Evolutionary conservation across 2,329 filamentous ascomycete genomes (phyloP).

Genomic region (Colletotrichum spaethianum): DNA sequence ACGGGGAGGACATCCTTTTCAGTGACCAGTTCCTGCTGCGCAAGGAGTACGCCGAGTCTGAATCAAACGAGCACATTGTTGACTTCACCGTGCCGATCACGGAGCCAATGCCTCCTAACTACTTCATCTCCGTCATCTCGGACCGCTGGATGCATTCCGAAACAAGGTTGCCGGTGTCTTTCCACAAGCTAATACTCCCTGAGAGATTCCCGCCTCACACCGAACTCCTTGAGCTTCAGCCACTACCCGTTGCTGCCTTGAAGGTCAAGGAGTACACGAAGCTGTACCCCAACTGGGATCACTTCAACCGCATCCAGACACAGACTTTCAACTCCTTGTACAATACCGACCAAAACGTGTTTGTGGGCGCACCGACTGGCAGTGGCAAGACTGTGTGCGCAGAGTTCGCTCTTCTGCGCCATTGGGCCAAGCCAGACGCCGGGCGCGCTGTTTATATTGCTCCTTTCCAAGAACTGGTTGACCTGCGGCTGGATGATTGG

Average conservation of each 20-base stretch:
- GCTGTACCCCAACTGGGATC: constrained; percentile 86
- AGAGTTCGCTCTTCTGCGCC: constrained; percentile 90
- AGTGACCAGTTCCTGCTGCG: constrained; percentile 95
- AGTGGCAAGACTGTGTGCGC: constrained; percentile 98
- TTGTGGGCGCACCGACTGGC: constrained; percentile 92
- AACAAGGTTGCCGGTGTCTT: constrained; percentile 92
- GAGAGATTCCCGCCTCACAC: constrained; percentile 97
- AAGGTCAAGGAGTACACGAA: constrained; percentile 87
- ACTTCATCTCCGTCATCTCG: constrained; percentile 95
- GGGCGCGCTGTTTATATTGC: constrained; percentile 94
- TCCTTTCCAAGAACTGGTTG: constrained; percentile 93
- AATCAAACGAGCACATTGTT: constrained; percentile 93
- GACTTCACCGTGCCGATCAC: constrained; percentile 97
- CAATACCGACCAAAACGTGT: constrained; percentile 92
- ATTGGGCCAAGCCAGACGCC: constrained; percentile 80
- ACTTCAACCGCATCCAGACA: constrained; percentile 98
- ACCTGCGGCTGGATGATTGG: constrained; percentile 88
- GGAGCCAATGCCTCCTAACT: constrained; percentile 98
- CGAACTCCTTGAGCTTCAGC: constrained; percentile 90
- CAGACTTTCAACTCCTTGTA: constrained; percentile 97
- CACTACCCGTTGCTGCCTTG: constrained; percentile 88
- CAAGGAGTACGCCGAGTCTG: constrained; percentile 86
- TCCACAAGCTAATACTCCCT: constrained; percentile 93
- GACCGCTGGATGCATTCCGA: constrained; percentile 99
- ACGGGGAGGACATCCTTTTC: constrained; percentile 95